A percentile compares a stretch with the other conserved stretches of the same genome.
These are phyloP conservation scores for Colletotrichum orbiculare DNA, from an alignment of 2,329 filamentous ascomycete species.

Conservation along the genomic window DNA sequence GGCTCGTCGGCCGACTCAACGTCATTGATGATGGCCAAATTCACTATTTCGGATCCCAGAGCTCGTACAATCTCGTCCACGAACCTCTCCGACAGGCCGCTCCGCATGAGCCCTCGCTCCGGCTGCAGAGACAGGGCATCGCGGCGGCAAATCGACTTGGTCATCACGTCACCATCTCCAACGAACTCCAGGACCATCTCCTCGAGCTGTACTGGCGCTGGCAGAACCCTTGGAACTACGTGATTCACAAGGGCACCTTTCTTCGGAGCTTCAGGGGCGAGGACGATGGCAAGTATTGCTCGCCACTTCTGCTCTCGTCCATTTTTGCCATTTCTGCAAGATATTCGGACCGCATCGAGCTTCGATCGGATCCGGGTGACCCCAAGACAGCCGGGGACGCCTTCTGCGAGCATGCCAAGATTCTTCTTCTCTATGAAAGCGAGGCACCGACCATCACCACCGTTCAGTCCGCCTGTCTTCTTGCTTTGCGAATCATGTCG, in stretches of 20 bases:
- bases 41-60: slow-evolving; percentile 42
- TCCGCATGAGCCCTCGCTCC: slow-evolving; percentile 18
- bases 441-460: slow-evolving; percentile 40
- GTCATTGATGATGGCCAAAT: slow-evolving; percentile 40
- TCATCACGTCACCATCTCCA: slow-evolving; percentile 25
- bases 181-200: slow-evolving; percentile 41
- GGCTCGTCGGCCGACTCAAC: slow-evolving; percentile 27
- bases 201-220: slow-evolving; percentile 42
- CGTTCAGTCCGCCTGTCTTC: slow-evolving; percentile 39
- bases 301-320: slow-evolving; percentile 38
- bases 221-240: slow-evolving; percentile 44
- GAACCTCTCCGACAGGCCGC: background rate
- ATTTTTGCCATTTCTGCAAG: slow-evolving; percentile 41
- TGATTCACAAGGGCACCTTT: slow-evolving; percentile 40
- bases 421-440: slow-evolving; percentile 39
- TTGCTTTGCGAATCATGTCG: slow-evolving; percentile 38
- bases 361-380: slow-evolving; percentile 38
- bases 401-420: slow-evolving; percentile 40
- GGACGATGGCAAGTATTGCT: slow-evolving; percentile 35
- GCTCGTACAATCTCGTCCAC: slow-evolving; percentile 38
- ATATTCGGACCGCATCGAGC: slow-evolving; percentile 39
- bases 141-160: slow-evolving; percentile 33
- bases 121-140: slow-evolving; percentile 29
- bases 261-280: slow-evolving; percentile 31
- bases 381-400: slow-evolving; percentile 38